Percentiles rank a stretch among this genome's conserved stretches.
These are phyloP conservation scores for Brassica juncea DNA, from an alignment of 345 rosid genomes.

Conservation along the genomic window DNA sequence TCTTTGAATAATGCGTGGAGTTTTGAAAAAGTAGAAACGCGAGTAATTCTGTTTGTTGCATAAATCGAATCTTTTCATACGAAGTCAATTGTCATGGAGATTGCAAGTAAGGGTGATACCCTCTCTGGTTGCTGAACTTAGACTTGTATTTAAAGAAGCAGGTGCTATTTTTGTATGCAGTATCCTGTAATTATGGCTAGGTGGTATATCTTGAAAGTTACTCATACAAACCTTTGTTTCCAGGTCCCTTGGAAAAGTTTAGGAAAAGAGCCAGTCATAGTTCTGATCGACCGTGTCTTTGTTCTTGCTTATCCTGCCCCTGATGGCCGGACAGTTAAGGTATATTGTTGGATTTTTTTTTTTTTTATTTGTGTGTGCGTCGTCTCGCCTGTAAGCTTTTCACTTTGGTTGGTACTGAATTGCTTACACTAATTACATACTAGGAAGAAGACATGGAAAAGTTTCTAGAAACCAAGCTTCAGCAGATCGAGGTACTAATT, in stretches of 20 bases:
- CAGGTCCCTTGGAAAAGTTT: constrained; percentile 99
- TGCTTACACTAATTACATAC: constrained; percentile 19
- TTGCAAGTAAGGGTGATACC: constrained; percentile 17
- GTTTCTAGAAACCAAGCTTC: constrained; percentile 85
- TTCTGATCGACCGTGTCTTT: constrained; percentile 89
- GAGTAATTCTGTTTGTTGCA: constrained; percentile 15
- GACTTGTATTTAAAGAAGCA: background rate
- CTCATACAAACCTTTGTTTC: constrained; percentile 23
- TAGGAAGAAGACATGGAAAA: constrained; percentile 88
- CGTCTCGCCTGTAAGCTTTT: constrained; percentile 20
- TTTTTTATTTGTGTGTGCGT: constrained; percentile 1
- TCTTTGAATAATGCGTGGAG: background rate
- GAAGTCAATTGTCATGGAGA: constrained; percentile 16
- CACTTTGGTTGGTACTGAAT: constrained; percentile 20
- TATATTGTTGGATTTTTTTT: constrained; percentile 27
- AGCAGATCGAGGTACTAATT: constrained; percentile 78
- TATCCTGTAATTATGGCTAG: constrained; percentile 3
- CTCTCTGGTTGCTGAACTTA: constrained; percentile 16
- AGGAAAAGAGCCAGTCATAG: constrained; percentile 96
- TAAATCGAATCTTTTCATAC: constrained; percentile 17
- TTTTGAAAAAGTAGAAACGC: background rate
- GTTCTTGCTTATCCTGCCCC: constrained; percentile 82
- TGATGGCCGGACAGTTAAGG: constrained; percentile 65
- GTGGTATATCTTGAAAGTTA: constrained; percentile 2
- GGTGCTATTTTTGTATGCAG: constrained; percentile 15